phyloP scores from a whole-genome alignment of 2,329 filamentous ascomycete genomes.

The Fusarium sp. region DNA sequence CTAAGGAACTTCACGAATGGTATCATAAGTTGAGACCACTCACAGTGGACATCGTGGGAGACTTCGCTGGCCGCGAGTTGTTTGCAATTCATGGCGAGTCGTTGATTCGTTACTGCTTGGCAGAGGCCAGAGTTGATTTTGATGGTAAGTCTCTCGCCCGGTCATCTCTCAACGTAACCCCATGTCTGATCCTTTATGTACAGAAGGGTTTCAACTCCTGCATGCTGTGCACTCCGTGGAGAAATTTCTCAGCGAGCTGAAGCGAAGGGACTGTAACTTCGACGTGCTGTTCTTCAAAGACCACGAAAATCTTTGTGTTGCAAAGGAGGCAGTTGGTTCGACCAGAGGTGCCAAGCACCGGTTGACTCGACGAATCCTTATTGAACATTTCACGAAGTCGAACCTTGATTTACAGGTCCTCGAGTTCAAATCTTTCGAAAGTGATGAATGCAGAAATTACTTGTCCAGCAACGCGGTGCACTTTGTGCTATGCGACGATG shows the following conservation, averaged over 20 bases:
- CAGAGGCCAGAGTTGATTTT: slow-evolving; percentile 74
- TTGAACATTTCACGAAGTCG: slow-evolving; percentile 66
- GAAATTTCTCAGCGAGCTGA: slow-evolving; percentile 70
- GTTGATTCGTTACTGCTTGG: slow-evolving; percentile 72
- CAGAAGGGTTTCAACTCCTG: slow-evolving; percentile 75
- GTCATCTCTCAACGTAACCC: not conserved
- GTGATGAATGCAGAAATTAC: slow-evolving; percentile 66
- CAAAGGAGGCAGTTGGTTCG: slow-evolving; percentile 46
- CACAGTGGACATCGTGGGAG: slow-evolving; percentile 74
- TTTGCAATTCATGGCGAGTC: slow-evolving; percentile 82
- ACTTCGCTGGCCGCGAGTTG: slow-evolving; percentile 79
- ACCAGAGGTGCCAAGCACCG: slow-evolving; percentile 62
- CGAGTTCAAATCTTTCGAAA: slow-evolving; percentile 61
- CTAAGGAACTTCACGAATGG: slow-evolving; percentile 16
- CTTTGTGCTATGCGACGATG: slow-evolving; percentile 78
- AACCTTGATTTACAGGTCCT: slow-evolving; percentile 48
- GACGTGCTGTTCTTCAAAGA: slow-evolving; percentile 76
- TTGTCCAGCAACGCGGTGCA: slow-evolving; percentile 66
- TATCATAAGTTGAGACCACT: slow-evolving; percentile 15
- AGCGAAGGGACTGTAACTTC: slow-evolving; percentile 75
- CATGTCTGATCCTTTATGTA: slow-evolving; percentile 13
- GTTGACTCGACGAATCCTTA: slow-evolving; percentile 71
- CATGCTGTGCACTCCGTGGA: slow-evolving; percentile 79
- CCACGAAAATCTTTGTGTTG: slow-evolving; percentile 67
- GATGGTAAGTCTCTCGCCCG: slow-evolving; percentile 52